Evolutionary conservation across 306 rosid genomes (phyloP).

Genomic region (Vachellia pachyceras): DNA sequence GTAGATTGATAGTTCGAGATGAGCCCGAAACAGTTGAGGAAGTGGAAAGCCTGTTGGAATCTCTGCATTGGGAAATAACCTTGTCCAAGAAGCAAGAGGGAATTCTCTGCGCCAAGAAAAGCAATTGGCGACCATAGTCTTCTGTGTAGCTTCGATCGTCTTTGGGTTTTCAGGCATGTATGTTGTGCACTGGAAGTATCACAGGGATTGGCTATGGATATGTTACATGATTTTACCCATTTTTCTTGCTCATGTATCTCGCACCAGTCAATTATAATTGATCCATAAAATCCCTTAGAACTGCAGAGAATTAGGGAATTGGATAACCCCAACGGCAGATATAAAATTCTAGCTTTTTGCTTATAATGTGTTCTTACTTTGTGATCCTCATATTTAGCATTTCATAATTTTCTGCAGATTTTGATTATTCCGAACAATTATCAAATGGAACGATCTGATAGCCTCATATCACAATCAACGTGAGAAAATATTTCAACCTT

Average conservation of each 20-base stretch:
- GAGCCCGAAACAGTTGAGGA: constrained; percentile 60
- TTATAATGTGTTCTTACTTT: neutral
- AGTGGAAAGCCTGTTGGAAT: constrained; percentile 69
- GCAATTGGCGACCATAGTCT: constrained; percentile 68
- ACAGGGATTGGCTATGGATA: neutral
- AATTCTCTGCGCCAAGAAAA: constrained; percentile 73
- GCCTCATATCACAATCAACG: neutral
- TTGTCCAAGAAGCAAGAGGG: constrained; percentile 73
- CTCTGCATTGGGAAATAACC: constrained; percentile 80
- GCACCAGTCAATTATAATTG: neutral
- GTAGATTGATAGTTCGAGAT: constrained; percentile 73
- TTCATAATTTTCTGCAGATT: neutral
- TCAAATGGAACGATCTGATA: neutral
- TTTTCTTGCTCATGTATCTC: neutral
- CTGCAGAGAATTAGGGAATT: neutral
- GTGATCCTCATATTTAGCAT: neutral
- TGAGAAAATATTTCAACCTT: neutral
- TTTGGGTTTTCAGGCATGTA: neutral
- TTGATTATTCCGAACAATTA: neutral
- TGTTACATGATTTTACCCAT: constrained; percentile 5
- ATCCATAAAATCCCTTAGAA: neutral
- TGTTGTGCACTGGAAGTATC: neutral
- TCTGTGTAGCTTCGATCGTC: constrained; percentile 35
- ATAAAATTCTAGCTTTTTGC: neutral
- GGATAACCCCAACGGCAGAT: neutral